Evolutionary conservation across 176 grass and related monocot species (phyloP).

Genomic region (Oryza coarctata): DNA sequence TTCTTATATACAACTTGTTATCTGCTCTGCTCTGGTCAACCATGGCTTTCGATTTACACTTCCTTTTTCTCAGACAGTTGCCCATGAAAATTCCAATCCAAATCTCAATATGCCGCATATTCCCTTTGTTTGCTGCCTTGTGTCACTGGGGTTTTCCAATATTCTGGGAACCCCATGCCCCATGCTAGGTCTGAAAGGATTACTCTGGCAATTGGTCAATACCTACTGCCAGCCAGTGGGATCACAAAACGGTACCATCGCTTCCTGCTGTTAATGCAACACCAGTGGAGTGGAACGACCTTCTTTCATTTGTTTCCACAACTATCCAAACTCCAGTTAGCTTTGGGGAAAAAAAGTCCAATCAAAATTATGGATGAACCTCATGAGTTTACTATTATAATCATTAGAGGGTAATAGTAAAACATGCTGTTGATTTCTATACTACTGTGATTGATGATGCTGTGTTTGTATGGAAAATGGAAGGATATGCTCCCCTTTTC

Average conservation of each 20-base stretch:
- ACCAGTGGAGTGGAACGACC: no score
- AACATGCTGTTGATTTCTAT: neutral
- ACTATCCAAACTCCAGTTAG: neutral
- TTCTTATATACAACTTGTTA: neutral
- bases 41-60: no score
- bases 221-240: neutral
- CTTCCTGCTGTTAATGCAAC: no score
- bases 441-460: neutral
- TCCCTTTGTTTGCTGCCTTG: no score
- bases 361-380: neutral
- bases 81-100: no score
- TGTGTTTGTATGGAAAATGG: neutral
- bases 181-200: no score
- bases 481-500: neutral
- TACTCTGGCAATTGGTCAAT: conserved; percentile 22
- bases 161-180: neutral
- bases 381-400: neutral
- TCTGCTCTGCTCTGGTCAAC: no score
- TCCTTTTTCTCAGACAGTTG: no score
- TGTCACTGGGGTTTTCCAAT: no score
- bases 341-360: neutral
- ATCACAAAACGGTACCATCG: neutral
- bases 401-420: neutral
- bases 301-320: neutral
- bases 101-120: no score